Conservation (phyloP, 1,284 basidiomycete species). For the Boletellus sp. region DNA sequence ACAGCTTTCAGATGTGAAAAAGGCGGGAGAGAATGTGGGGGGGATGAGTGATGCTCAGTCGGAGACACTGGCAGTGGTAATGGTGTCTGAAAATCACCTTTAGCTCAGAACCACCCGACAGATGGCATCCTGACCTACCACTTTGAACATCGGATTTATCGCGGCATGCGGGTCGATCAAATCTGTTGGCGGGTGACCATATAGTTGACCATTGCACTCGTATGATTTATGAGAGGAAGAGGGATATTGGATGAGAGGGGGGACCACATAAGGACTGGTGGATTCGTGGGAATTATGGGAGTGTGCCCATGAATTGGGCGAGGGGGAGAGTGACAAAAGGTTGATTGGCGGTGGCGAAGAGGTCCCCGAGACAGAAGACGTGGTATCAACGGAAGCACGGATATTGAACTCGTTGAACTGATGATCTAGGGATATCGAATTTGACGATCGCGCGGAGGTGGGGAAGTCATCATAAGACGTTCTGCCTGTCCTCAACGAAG, state of each 20-base stretch:
- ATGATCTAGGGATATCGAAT: constrained; percentile 78
- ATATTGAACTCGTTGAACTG: constrained; percentile 75
- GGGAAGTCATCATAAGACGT: constrained; percentile 70
- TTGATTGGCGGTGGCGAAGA: constrained; percentile 74
- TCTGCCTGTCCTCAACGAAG: constrained; percentile 57
- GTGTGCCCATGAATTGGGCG: constrained; percentile 50
- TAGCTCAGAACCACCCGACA: constrained; percentile 23
- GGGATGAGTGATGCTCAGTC: constrained; percentile 36
- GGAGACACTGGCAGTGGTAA: constrained; percentile 48
- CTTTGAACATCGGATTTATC: constrained; percentile 90
- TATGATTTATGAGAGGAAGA: constrained; percentile 35
- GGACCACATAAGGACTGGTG: constrained; percentile 33
- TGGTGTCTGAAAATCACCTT: constrained; percentile 43
- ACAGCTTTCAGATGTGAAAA: constrained; percentile 78
- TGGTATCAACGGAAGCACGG: constrained; percentile 67
- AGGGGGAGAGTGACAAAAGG: constrained; percentile 62
- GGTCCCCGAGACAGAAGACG: constrained; percentile 56
- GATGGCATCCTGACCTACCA: constrained; percentile 58
- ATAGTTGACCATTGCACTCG: constrained; percentile 39
- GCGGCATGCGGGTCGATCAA: constrained; percentile 58
- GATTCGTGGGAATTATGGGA: constrained; percentile 44
- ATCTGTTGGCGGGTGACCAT: constrained; percentile 47
- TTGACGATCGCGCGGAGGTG: constrained; percentile 72
- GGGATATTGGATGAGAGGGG: constrained; percentile 38
- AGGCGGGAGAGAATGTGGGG: constrained; percentile 60